Conservation (phyloP, 805 yeast genomes). For the Diddensiella santjacobensis region DNA sequence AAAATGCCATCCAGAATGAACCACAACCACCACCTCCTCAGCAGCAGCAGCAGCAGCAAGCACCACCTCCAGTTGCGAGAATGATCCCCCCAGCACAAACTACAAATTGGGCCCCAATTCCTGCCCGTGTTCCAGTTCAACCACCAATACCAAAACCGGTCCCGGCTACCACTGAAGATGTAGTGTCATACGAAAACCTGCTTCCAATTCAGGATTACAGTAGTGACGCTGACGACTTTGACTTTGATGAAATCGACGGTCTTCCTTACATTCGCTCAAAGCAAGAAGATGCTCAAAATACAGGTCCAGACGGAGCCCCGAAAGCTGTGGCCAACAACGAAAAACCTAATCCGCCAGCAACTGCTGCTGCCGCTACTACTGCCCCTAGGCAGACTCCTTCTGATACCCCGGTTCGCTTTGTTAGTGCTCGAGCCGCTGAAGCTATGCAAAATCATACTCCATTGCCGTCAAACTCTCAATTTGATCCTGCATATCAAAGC, state of each 20-base stretch:
- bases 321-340: background rate
- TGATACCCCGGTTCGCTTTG: constrained; percentile 22
- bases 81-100: background rate
- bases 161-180: background rate
- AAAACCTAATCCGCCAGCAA: background rate
- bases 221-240: constrained; percentile 11
- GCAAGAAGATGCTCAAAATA: constrained; percentile 1
- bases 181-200: background rate
- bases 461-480: constrained; percentile 21
- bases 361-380: background rate
- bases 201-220: constrained; percentile 5
- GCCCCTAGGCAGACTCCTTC: background rate
- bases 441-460: constrained; percentile 25
- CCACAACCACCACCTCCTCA: background rate
- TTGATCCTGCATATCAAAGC: constrained; percentile 24
- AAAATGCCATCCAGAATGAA: background rate
- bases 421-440: constrained; percentile 30
- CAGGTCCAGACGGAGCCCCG: constrained; percentile 3
- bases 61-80: background rate
- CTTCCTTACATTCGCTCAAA: constrained; percentile 9
- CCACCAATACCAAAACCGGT: background rate
- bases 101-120: background rate
- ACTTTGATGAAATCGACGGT: constrained; percentile 12
- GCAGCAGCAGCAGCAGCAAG: too few species aligned
- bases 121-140: background rate